Base-by-base conservation (phyloP, 108 stramenopile genomes). In the Skeletonema marinoi region DNA sequence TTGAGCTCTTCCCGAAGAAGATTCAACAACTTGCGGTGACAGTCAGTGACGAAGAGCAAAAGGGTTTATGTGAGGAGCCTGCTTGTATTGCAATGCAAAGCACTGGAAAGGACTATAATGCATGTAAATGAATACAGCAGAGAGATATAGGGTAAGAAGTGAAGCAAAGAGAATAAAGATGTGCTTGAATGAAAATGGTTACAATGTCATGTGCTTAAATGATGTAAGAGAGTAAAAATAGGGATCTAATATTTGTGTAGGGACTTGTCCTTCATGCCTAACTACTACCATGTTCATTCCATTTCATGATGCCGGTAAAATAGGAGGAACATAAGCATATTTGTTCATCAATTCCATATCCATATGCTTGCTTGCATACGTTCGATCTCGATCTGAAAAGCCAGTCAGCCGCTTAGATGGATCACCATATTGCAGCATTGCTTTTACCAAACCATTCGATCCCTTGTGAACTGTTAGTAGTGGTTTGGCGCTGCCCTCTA, bases 361-460 rank as follows among this genome's bases (percentile, higher is more conserved):
- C 71, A 93, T 70, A 4, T 67, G 74, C 50, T 82, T 69, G 38
- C 71, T 65, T 3, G 91, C 90, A 70, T 83, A 87, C 17, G 63
- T n/a, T 66, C 84, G 46, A 72, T 95, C 94, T 21, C 86, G 73
- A 63, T 85, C 83, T 1, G 88, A 86, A 74, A 91, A 86, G 9
- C 86, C 84, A 29, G 42, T 60, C 44, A 88, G 82, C 33, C 93
- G 78, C 35, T 85, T 71, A 10, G 54, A 66, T 19, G 91, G 88
- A 35, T 85, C 78, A 16, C 95, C 95, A 71, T 96, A 96, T 66
- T 89, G 86, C 56, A 93, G 63, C 87, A 92, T 91, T 30, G 92
- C 92, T 9, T 80, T 68, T 3, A 93, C 81, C 82, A 92, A 82
- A 42, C 87, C 90, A 54, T 90, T 90, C 50, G 87, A 75, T 7